Evolutionary conservation across 345 rosid species (phyloP), one percentile per base, ranked within the genome.

Genomic region (Durio zibethinus): DNA sequence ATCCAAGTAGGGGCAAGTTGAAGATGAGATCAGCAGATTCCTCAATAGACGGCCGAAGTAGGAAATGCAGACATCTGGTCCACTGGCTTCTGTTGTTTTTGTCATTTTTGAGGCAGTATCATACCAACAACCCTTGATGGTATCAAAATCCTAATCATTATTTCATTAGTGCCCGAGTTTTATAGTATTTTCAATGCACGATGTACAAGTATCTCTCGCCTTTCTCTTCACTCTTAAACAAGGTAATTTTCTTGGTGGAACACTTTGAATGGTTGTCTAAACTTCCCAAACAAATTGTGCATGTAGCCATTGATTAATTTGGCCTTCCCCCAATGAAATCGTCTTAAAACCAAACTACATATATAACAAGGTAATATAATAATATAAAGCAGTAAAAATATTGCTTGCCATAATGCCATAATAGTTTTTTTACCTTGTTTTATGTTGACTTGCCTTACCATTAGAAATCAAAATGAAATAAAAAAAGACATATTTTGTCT

Each of bases 51-150:
- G 81, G 86, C 82, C 57, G 7, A 38, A 73, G 50, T 23, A 27
- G 67, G 47, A 57, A 69, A 23, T 35, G 74, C 21, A 70, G 25
- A 23, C 57, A 78, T 59, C 25, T 62, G 72, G n/a, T 50, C 43
- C 27, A 72, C 61, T 72, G 18, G 0, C 18, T 52, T 33, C 1
- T 71, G 60, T 71, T 31, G n/a, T 5, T 6, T 61, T 85, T 89
- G 92, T 81, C 90, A 8, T 76, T 84, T 73, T 80, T 6, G 40
- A 6, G 53, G 78, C 80, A 61, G 87, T 31, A 87, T 85, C 90
- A n/a, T 36, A 62, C 81, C 81, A 62, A 71, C 80, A 45, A 48
- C 62, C 35, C 68, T 36, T 60, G 5, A 27, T 15, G 79, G 88
- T 14, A 85, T 85, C 90, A 87, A 85, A 80, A 59, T 76, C 77